Conservation (phyloP, 108 stramenopile species). For the Nitzschia sp. region DNA sequence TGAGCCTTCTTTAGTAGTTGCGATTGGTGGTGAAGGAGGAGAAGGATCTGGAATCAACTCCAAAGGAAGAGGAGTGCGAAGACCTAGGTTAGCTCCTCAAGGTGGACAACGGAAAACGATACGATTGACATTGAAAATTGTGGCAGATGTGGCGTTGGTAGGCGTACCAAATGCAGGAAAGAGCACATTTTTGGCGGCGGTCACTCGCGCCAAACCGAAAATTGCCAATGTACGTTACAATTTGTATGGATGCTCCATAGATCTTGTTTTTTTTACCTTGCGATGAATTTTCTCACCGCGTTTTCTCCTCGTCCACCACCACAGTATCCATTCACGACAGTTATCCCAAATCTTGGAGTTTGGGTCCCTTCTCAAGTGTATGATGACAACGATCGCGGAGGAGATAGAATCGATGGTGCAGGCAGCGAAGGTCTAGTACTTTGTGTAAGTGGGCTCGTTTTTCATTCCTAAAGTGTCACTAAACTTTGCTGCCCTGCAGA, state of each 20-base stretch:
- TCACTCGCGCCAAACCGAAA: constrained; percentile 94
- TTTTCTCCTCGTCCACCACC: not conserved
- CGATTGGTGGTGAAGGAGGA: constrained; percentile 73
- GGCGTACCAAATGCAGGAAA: constrained; percentile 98
- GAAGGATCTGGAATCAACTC: constrained; percentile 71
- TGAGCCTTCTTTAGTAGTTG: constrained; percentile 54
- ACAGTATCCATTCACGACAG: constrained; percentile 85
- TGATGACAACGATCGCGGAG: constrained; percentile 15
- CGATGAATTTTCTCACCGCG: not conserved
- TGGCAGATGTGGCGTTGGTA: constrained; percentile 95
- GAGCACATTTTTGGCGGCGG: constrained; percentile 85
- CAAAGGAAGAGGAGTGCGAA: constrained; percentile 72
- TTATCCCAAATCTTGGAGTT: constrained; percentile 96
- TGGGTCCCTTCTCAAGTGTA: constrained; percentile 64
- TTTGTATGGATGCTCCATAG: not conserved
- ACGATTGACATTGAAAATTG: constrained; percentile 90
- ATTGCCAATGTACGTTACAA: constrained; percentile 74
- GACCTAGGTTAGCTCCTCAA: constrained; percentile 57
- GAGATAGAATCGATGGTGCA: constrained; percentile 24
- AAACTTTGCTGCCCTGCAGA: not conserved
- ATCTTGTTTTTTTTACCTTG: not conserved
- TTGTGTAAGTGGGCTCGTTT: constrained; percentile 35
- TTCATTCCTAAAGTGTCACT: not conserved
- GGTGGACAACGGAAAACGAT: constrained; percentile 82
- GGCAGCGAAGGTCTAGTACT: constrained; percentile 84